These are phyloP conservation scores for Chondrus crispus DNA, from an alignment of 23 red algal species.

Conservation along the genomic window DNA sequence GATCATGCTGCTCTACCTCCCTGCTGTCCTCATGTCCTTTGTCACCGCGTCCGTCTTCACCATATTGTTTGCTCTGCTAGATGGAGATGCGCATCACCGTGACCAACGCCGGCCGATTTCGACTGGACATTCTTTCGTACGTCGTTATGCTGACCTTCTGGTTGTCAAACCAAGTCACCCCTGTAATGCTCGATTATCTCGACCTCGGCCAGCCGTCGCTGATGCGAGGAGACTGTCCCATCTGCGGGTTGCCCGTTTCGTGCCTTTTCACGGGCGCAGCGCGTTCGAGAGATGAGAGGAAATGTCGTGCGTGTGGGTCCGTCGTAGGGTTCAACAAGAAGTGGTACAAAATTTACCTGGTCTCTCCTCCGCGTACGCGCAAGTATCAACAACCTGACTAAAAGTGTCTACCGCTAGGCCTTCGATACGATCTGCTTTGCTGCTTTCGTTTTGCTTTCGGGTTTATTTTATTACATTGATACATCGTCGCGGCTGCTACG, in stretches of 20 bases:
- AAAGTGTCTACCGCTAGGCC: no score
- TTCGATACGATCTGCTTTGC: no score
- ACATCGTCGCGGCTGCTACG: no score
- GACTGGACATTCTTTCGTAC: constrained; percentile 65
- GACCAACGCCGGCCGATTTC: constrained; percentile 53
- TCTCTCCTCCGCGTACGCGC: constrained; percentile 59
- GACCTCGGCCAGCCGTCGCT: constrained; percentile 83
- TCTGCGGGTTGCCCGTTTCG: constrained; percentile 64
- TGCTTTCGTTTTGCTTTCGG: no score
- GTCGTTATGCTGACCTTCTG: constrained; percentile 68
- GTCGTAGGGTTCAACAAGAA: constrained; percentile 82
- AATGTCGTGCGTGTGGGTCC: constrained; percentile 67
- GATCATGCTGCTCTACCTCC: constrained; percentile 85
- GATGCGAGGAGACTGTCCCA: constrained; percentile 80
- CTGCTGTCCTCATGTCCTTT: constrained; percentile 80
- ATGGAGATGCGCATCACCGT: constrained; percentile 87
- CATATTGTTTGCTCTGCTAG: constrained; percentile 86
- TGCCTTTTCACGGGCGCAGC: constrained; percentile 88
- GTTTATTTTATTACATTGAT: no score
- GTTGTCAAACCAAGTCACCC: constrained; percentile 91
- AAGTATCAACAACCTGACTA: constrained; percentile 52
- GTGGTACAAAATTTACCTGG: constrained; percentile 83
- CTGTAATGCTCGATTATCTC: constrained; percentile 81
- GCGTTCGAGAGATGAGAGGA: constrained; percentile 74
- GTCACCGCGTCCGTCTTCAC: constrained; percentile 63